These are phyloP conservation scores for Hyphopichia buzzinii DNA, from an alignment of 1,139 yeast genomes.

Conservation along the genomic window DNA sequence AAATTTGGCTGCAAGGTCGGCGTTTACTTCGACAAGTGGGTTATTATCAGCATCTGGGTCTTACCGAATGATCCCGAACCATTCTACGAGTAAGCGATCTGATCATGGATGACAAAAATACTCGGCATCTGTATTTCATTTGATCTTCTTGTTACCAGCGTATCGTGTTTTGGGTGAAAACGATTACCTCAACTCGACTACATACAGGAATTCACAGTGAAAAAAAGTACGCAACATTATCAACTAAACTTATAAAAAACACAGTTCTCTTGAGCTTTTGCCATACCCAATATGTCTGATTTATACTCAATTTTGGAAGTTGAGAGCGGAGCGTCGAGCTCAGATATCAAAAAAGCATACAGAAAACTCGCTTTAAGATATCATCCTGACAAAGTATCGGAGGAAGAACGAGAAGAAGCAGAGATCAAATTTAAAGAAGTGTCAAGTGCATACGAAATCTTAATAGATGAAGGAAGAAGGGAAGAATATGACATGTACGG, in stretches of 20 bases:
- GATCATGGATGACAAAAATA: too few species aligned
- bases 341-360: conserved; percentile 76
- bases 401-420: conserved; percentile 61
- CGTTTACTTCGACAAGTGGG: too few species aligned
- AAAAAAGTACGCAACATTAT: neutral
- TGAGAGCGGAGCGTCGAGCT: conserved; percentile 54
- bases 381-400: conserved; percentile 82
- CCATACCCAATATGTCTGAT: conserved; percentile 22
- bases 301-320: conserved; percentile 72
- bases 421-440: conserved; percentile 75
- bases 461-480: conserved; percentile 61
- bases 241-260: conserved; percentile 7
- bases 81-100: too few species aligned
- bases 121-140: too few species aligned
- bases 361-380: conserved; percentile 67
- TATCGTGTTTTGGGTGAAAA: too few species aligned
- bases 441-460: conserved; percentile 72
- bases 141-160: too few species aligned
- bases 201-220: neutral
- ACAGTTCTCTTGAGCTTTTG: conserved; percentile 4
- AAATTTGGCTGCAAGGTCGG: too few species aligned
- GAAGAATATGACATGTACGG: conserved; percentile 60
- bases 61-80: too few species aligned
- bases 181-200: too few species aligned
- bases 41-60: too few species aligned